phyloP scores from a whole-genome alignment of 495 filamentous ascomycete species.

The Coniosporium apollinis region DNA sequence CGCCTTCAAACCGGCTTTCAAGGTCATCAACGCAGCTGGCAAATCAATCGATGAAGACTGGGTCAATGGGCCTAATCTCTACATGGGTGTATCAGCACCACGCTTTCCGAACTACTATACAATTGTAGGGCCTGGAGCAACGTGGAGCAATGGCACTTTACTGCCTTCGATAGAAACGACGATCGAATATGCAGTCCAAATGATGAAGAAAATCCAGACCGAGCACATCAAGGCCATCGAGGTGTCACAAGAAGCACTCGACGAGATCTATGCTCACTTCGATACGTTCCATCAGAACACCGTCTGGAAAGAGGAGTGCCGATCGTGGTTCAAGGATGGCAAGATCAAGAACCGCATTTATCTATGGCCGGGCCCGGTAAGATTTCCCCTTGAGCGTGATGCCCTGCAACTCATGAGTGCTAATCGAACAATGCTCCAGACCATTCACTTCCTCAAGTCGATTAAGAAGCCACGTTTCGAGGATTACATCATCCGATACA shows the following conservation, averaged over 20 bases:
- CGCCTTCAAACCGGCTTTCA: slow-evolving; percentile 15
- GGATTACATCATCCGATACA: slow-evolving; percentile 23
- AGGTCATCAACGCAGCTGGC: slow-evolving; percentile 11
- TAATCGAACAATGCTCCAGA: too few species aligned
- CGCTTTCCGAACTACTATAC: slow-evolving; percentile 20
- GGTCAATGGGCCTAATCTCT: slow-evolving; percentile 13
- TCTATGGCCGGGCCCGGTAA: slow-evolving; percentile 23
- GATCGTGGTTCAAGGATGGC: slow-evolving; percentile 25
- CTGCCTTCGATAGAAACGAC: slow-evolving; percentile 19
- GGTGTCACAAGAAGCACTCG: slow-evolving; percentile 21
- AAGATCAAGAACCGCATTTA: slow-evolving; percentile 27
- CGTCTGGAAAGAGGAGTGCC: slow-evolving; percentile 22
- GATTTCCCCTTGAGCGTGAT: slow-evolving; percentile 5
- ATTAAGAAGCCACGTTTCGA: slow-evolving; percentile 23
- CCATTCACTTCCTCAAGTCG: slow-evolving; percentile 25
- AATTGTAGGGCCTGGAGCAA: slow-evolving; percentile 17
- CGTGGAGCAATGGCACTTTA: slow-evolving; percentile 19
- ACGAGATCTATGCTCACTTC: slow-evolving; percentile 21
- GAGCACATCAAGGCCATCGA: slow-evolving; percentile 20
- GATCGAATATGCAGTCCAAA: slow-evolving; percentile 20
- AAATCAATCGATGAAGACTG: slow-evolving; percentile 14
- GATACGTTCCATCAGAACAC: slow-evolving; percentile 18
- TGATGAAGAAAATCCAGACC: slow-evolving; percentile 21
- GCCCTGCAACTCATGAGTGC: too few species aligned
- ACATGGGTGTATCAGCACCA: slow-evolving; percentile 16